Conservation (phyloP, 225 moss, liverwort and hornwort genomes). For the Sphagnum contortum region DNA sequence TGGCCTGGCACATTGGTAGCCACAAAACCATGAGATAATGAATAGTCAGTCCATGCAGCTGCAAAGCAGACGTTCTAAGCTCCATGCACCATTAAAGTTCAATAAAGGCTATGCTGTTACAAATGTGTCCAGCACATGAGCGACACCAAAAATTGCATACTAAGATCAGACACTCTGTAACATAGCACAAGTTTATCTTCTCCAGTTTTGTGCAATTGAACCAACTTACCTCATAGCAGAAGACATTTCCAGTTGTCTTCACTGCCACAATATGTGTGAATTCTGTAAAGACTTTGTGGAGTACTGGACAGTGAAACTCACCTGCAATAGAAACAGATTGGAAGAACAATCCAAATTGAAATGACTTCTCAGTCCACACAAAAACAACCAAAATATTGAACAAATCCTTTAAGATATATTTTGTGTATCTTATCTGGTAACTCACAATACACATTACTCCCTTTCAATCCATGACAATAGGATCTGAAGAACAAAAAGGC, state of each 20-base stretch:
- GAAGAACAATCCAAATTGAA: not conserved
- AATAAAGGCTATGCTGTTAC: no score
- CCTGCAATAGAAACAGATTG: constrained; percentile 15
- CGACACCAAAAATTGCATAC: no score
- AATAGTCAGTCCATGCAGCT: not conserved
- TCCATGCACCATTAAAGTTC: no score
- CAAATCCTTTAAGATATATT: no score
- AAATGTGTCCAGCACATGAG: no score
- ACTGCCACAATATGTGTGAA: constrained; percentile 91
- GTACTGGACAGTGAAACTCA: constrained; percentile 90
- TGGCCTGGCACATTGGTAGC: constrained; percentile 20
- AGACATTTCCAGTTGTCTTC: constrained; percentile 90
- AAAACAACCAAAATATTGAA: no score
- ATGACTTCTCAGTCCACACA: not conserved
- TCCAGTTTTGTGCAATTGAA: not conserved
- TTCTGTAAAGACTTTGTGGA: constrained; percentile 97
- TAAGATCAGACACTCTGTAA: no score
- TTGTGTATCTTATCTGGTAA: no score
- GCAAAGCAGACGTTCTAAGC: not conserved
- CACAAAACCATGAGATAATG: constrained; percentile 8
- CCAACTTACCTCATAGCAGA: constrained; percentile 58
- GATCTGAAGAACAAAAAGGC: no score
- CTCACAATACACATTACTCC: no score
- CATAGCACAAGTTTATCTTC: no score
- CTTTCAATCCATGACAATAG: no score